These are phyloP conservation scores for Talaromyces pinophilus DNA, from an alignment of 2,329 filamentous ascomycete species.

Conservation along the genomic window DNA sequence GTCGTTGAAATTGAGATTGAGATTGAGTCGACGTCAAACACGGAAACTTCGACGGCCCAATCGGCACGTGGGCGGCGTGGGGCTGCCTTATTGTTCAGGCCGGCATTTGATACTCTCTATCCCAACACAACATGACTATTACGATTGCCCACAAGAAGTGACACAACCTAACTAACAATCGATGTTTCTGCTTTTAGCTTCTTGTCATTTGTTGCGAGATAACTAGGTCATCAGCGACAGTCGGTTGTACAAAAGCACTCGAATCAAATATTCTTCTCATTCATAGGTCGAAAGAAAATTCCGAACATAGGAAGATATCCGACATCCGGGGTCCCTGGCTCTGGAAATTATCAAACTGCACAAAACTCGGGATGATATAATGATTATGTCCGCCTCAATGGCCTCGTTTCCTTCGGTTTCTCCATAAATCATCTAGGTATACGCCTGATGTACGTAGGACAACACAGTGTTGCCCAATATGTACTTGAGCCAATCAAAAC, in stretches of 20 bases:
- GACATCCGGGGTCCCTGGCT: neutral
- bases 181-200: neutral
- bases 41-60: constrained; percentile 1
- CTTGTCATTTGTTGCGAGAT: neutral
- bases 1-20: neutral
- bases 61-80: constrained; percentile 14
- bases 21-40: neutral
- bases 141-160: neutral
- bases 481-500: neutral
- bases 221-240: neutral
- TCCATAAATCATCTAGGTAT: neutral
- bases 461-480: neutral
- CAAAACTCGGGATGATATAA: neutral
- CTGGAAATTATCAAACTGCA: neutral
- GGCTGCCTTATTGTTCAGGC: constrained; percentile 9
- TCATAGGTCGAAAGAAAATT: neutral
- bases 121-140: neutral
- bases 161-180: neutral
- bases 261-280: neutral
- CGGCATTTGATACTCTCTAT: neutral
- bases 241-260: neutral
- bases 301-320: neutral
- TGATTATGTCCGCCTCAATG: neutral
- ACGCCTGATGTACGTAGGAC: neutral
- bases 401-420: neutral